Evolutionary conservation across 2,329 filamentous ascomycete genomes (phyloP).

Genomic region (Metarhizium robertsii): DNA sequence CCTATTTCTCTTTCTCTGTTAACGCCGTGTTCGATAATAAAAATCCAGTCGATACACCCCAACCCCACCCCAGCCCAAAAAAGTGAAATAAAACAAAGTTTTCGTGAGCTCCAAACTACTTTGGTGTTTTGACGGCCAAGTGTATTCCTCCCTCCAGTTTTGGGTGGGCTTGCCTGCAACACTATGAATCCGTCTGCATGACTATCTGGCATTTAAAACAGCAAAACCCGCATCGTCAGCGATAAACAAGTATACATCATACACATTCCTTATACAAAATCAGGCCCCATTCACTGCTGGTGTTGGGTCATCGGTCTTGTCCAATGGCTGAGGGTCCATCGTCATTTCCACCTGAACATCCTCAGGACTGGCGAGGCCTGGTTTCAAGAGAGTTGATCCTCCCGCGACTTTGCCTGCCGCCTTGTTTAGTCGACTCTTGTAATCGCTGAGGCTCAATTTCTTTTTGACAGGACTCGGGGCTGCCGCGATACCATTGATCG

Average conservation of each 20-base stretch:
- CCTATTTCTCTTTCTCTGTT: neutral
- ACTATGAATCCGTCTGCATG: neutral
- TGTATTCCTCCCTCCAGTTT: neutral
- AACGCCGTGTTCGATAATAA: slow-evolving; percentile 1
- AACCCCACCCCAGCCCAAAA: neutral
- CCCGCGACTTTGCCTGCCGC: slow-evolving; percentile 29
- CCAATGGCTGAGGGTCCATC: slow-evolving; percentile 19
- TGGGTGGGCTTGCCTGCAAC: neutral
- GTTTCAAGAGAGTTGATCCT: slow-evolving; percentile 20
- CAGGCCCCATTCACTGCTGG: slow-evolving; percentile 15
- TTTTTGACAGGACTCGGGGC: slow-evolving; percentile 56
- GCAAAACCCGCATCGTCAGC: neutral
- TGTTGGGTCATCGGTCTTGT: slow-evolving; percentile 18
- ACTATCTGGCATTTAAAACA: neutral
- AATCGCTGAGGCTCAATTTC: slow-evolving; percentile 58
- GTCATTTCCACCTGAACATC: slow-evolving; percentile 27
- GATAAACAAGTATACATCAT: slow-evolving; percentile 2
- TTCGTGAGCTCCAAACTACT: neutral
- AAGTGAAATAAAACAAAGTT: neutral
- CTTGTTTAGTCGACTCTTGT: slow-evolving; percentile 51
- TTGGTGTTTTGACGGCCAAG: neutral
- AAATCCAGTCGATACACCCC: neutral
- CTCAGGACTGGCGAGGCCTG: slow-evolving; percentile 25
- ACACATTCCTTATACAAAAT: slow-evolving; percentile 14
- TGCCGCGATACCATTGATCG: slow-evolving; percentile 33